These are phyloP conservation scores for Tolypocladium album DNA, from an alignment of 2,329 filamentous ascomycete species.

Conservation along the genomic window DNA sequence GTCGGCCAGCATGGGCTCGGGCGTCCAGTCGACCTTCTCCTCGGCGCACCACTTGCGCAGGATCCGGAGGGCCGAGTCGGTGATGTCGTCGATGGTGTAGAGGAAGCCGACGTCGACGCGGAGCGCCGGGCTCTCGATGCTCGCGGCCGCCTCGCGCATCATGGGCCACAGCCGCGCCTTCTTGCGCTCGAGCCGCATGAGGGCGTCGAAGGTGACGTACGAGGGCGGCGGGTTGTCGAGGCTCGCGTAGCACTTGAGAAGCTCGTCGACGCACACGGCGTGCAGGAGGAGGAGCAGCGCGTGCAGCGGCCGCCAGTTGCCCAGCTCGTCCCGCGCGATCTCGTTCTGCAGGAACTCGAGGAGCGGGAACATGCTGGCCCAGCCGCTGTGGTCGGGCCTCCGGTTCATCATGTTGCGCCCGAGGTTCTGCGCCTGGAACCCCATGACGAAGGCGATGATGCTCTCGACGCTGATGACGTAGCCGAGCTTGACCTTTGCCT, in stretches of 20 bases:
- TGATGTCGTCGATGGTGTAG: conserved; percentile 33
- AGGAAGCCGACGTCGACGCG: conserved; percentile 26
- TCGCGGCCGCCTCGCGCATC: conserved; percentile 19
- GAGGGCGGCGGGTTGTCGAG: conserved; percentile 7
- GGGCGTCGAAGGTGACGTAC: conserved; percentile 7
- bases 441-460: conserved; percentile 41
- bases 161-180: conserved; percentile 15
- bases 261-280: conserved; percentile 32
- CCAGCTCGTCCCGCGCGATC: conserved; percentile 21
- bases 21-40: conserved; percentile 35
- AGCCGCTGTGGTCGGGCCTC: conserved; percentile 27
- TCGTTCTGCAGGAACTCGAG: conserved; percentile 27
- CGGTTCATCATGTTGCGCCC: conserved; percentile 32
- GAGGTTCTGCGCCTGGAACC: conserved; percentile 39
- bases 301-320: conserved; percentile 27
- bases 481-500: conserved; percentile 27
- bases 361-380: conserved; percentile 35
- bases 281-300: conserved; percentile 33
- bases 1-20: conserved; percentile 21
- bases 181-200: conserved; percentile 15
- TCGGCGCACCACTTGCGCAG: conserved; percentile 32
- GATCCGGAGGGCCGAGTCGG: conserved; percentile 24
- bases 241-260: conserved; percentile 24
- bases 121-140: conserved; percentile 16
- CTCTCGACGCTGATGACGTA: conserved; percentile 36